These are phyloP conservation scores for Epichloe scottii DNA, from an alignment of 2,329 filamentous ascomycete genomes.

Conservation along the genomic window DNA sequence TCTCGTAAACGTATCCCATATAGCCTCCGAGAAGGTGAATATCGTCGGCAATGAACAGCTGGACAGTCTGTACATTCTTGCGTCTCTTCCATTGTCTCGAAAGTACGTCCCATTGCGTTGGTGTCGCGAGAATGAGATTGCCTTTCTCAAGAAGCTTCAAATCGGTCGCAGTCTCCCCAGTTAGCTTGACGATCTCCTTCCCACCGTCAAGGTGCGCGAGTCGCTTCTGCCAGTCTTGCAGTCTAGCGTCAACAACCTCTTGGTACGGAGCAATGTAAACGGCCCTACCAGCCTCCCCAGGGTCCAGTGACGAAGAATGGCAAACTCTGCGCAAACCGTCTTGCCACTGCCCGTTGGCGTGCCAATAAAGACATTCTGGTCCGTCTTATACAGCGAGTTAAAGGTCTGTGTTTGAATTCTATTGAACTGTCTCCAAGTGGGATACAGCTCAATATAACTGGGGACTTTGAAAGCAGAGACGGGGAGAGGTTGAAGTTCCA, in stretches of 20 bases:
- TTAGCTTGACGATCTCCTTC: constrained; percentile 85
- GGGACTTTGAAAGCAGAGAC: constrained; percentile 78
- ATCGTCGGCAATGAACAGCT: constrained; percentile 89
- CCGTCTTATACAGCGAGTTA: constrained; percentile 79
- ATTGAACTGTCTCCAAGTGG: constrained; percentile 81
- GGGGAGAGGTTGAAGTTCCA: constrained; percentile 84
- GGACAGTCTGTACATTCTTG: constrained; percentile 85
- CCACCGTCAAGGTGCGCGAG: constrained; percentile 62
- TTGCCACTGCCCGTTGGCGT: constrained; percentile 93
- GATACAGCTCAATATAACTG: constrained; percentile 72
- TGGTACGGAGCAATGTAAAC: constrained; percentile 95
- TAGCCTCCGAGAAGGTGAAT: constrained; percentile 84
- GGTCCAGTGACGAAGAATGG: constrained; percentile 77
- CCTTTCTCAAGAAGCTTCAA: constrained; percentile 77
- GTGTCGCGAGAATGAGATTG: constrained; percentile 85
- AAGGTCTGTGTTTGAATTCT: constrained; percentile 96
- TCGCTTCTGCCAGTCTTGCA: constrained; percentile 75
- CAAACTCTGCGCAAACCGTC: constrained; percentile 92
- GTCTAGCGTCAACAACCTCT: constrained; percentile 72
- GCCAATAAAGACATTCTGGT: constrained; percentile 88
- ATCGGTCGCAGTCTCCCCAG: constrained; percentile 83
- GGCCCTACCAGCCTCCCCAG: constrained; percentile 49
- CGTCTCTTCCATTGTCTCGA: constrained; percentile 93
- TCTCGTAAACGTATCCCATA: constrained; percentile 83
- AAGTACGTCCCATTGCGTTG: constrained; percentile 87